A percentile compares a stretch with the other conserved stretches of the same genome.
Evolutionary conservation across 305 asterid genomes (phyloP).

Genomic region (Fraxinus platypoda): DNA sequence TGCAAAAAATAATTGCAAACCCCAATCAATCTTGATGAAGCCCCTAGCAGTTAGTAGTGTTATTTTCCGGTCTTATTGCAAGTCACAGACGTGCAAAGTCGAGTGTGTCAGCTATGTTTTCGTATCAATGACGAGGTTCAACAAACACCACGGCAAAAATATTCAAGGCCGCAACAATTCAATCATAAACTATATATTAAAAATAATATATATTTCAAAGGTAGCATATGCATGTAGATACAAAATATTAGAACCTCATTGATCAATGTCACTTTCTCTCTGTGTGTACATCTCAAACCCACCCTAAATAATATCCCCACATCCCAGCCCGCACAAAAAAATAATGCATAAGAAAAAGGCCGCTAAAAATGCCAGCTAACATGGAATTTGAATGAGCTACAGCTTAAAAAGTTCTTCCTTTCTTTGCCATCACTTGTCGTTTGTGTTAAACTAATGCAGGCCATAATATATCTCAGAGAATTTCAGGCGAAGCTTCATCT

Average conservation of each 20-base stretch:
- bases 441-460: neutral
- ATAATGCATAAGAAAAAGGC: neutral
- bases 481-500: slow-evolving; percentile 26
- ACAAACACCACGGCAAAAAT: neutral
- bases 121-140: no score
- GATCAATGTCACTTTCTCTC: neutral
- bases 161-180: neutral
- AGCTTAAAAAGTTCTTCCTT: neutral
- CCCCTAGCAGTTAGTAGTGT: neutral
- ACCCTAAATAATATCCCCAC: neutral
- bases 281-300: neutral
- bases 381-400: neutral
- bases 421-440: neutral
- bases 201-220: neutral
- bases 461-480: neutral
- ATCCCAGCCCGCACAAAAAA: neutral
- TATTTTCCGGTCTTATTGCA: neutral
- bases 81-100: neutral
- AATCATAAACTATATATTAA: neutral
- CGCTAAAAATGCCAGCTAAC: neutral
- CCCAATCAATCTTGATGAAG: neutral
- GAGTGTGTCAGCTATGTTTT: neutral
- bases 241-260: neutral
- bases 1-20: neutral
- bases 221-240: neutral